Base-by-base conservation (phyloP, 2,329 filamentous ascomycete genomes). In the Fusarium tuaranense region DNA sequence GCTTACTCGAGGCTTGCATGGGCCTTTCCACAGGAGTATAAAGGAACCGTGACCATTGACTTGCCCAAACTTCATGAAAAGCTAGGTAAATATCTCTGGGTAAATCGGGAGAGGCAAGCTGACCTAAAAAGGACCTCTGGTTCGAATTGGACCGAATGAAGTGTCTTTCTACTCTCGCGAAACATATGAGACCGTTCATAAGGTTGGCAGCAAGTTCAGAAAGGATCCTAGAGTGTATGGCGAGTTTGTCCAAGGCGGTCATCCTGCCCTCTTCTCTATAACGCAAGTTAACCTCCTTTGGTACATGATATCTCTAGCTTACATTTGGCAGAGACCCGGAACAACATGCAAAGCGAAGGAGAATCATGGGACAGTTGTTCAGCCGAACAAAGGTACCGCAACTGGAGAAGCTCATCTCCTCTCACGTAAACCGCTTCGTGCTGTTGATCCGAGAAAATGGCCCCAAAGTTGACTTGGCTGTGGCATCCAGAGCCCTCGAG, bases 291-390 rank as follows among this genome's bases (percentile, higher is more conserved):
- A 7, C 20, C 4, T 20, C 5, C 2, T 25, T 5, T 13, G 22
- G 22, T n/a, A n/a, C n/a, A n/a, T n/a, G n/a, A n/a, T n/a, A n/a
- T n/a, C n/a, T n/a, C n/a, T n/a, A n/a, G n/a, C n/a, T n/a, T n/a
- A n/a, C n/a, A n/a, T n/a, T n/a, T n/a, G 2, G 25, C 10, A 77
- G 77, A 30, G 71, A 80, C 20, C 76, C 76, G 2, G 66, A 70
- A 14, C 78, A 80, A 9, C 80, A 81, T 63, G 60, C 78, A 4
- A 78, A 80, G 44, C 65, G 79, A 12, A 72, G 80, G 55, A 77
- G 79, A 16, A 69, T 81, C 4, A 79, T 81, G 72, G 79, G 78
- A 1, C 79, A 80, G 27, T 34, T 81, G 0, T 81, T 78, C 55
- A 80, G 73, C 22, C 65, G 77, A 22, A 80, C 70, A 10, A 81